Conservation (phyloP, 2,329 filamentous ascomycete genomes). For the Ophiostoma perfectum region DNA sequence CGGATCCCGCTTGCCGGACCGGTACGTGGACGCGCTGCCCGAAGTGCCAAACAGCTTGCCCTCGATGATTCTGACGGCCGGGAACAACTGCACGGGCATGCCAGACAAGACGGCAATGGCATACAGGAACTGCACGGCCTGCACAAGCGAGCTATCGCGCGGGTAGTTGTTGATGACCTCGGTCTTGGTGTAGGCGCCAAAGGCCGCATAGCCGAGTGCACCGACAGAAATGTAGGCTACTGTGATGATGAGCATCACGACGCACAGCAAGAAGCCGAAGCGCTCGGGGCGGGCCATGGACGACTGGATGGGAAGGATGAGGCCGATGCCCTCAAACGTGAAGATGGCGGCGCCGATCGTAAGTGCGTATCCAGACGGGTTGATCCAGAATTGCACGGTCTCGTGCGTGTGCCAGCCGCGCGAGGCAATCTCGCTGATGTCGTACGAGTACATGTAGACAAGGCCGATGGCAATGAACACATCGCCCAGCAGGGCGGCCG, state of each 20-base stretch:
- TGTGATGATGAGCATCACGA: constrained; percentile 69
- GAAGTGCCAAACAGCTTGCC: constrained; percentile 54
- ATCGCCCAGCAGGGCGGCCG: constrained; percentile 63
- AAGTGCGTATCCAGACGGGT: constrained; percentile 61
- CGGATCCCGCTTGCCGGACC: constrained; percentile 59
- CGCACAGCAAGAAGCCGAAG: constrained; percentile 59
- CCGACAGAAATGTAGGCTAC: constrained; percentile 67
- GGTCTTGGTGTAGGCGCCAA: constrained; percentile 62
- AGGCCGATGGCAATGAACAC: constrained; percentile 66
- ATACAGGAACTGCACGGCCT: constrained; percentile 70
- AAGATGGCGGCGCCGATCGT: constrained; percentile 71
- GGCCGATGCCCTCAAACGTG: constrained; percentile 72
- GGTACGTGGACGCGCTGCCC: constrained; percentile 30
- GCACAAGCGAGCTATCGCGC: constrained; percentile 65
- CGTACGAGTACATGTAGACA: constrained; percentile 68
- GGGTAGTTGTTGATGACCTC: constrained; percentile 74
- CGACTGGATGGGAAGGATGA: constrained; percentile 70
- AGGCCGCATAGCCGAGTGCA: constrained; percentile 67
- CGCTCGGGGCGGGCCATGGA: constrained; percentile 66
- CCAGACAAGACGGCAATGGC: constrained; percentile 67
- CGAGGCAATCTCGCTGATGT: constrained; percentile 51
- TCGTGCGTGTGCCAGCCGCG: constrained; percentile 49
- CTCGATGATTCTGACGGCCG: constrained; percentile 66
- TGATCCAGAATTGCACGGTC: constrained; percentile 60
- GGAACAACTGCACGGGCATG: constrained; percentile 69